phyloP scores from a whole-genome alignment of 139 green algal genomes.

The Astrephomene gubernaculifera region DNA sequence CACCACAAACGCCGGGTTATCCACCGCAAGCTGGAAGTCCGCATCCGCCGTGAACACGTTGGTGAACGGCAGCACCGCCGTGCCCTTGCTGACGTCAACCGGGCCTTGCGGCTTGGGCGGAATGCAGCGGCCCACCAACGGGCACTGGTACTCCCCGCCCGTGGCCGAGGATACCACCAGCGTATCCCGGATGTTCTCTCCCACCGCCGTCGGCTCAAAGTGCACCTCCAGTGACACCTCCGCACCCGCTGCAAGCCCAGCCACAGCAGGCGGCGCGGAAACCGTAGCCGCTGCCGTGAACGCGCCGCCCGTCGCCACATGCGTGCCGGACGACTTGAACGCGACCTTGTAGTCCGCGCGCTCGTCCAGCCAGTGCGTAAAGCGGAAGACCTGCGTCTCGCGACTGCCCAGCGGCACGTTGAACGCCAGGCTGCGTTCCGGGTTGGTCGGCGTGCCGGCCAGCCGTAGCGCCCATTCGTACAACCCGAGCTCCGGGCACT shows the following conservation, averaged over 20 bases:
- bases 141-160: slow-evolving; percentile 76
- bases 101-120: slow-evolving; percentile 82
- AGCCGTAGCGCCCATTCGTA: slow-evolving; percentile 80
- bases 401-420: slow-evolving; percentile 74
- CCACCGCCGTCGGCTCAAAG: slow-evolving; percentile 80
- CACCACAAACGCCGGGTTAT: slow-evolving; percentile 83
- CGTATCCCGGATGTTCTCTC: slow-evolving; percentile 72
- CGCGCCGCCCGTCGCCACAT: slow-evolving; percentile 32
- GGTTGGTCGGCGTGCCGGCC: slow-evolving; percentile 62
- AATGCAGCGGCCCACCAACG: slow-evolving; percentile 76
- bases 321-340: slow-evolving; percentile 57
- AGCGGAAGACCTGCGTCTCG: slow-evolving; percentile 77
- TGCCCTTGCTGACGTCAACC: slow-evolving; percentile 68
- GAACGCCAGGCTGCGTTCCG: slow-evolving; percentile 73
- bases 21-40: slow-evolving; percentile 75
- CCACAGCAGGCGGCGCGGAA: slow-evolving; percentile 32
- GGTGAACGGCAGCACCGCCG: slow-evolving; percentile 71
- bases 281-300: neutral
- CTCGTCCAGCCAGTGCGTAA: slow-evolving; percentile 79
- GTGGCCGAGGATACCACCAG: slow-evolving; percentile 65
- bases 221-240: slow-evolving; percentile 75
- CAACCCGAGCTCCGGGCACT: slow-evolving; percentile 74
- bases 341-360: slow-evolving; percentile 80
- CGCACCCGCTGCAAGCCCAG: slow-evolving; percentile 46
- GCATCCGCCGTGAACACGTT: slow-evolving; percentile 80